Conservation (phyloP, 495 filamentous ascomycete genomes). For the Daldinia concentrica region DNA sequence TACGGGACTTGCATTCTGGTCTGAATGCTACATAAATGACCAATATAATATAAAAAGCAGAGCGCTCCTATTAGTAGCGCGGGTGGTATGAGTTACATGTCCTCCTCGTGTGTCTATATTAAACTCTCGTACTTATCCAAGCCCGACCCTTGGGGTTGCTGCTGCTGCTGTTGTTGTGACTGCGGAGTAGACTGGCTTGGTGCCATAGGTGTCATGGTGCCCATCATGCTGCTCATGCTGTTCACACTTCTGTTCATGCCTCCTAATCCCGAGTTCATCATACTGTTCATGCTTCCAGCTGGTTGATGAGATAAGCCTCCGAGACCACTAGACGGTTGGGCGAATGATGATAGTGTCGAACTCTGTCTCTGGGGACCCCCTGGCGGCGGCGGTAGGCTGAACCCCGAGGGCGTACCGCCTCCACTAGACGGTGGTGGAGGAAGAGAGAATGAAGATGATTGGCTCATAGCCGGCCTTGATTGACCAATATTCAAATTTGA, state of each 20-base stretch:
- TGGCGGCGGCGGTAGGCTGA: constrained; percentile 55
- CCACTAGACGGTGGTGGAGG: constrained; percentile 56
- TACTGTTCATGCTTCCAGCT: constrained; percentile 37
- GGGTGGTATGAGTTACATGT: background rate
- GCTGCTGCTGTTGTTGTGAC: constrained; percentile 38
- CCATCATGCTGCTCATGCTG: constrained; percentile 42
- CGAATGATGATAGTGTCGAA: constrained; percentile 31
- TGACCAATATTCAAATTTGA: constrained; percentile 50
- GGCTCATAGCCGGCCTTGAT: constrained; percentile 40
- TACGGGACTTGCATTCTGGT: constrained; percentile 3
- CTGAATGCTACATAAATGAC: constrained; percentile 7
- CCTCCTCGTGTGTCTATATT: constrained; percentile 55
- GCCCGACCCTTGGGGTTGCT: constrained; percentile 60
- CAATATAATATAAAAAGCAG: background rate
- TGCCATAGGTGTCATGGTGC: constrained; percentile 27
- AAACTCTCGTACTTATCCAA: constrained; percentile 86
- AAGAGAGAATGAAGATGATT: constrained; percentile 57
- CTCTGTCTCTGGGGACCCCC: constrained; percentile 37
- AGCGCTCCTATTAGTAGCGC: background rate
- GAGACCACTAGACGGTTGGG: constrained; percentile 23
- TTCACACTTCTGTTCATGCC: constrained; percentile 37
- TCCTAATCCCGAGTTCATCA: constrained; percentile 42
- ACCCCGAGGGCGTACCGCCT: constrained; percentile 42
- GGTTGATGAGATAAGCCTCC: constrained; percentile 31
- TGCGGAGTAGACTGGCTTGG: constrained; percentile 31